Conservation (phyloP, 441 rosid species). For the Euphorbia corollata region DNA sequence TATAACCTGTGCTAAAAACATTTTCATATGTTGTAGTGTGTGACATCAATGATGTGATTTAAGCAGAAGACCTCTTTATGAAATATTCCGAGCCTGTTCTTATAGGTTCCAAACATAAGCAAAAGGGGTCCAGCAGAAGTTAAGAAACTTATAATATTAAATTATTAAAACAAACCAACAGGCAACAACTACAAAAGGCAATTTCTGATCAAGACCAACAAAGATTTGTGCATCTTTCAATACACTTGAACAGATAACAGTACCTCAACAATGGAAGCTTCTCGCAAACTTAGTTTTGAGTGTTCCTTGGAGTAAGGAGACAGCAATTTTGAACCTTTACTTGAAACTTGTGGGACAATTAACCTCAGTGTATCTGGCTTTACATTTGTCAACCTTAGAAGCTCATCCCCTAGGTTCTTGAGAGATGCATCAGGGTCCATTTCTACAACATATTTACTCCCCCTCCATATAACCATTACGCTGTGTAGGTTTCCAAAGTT, state of each 20-base stretch:
- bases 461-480: conserved; percentile 64
- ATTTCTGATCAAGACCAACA: background rate
- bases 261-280: conserved; percentile 55
- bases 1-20: background rate
- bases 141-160: too few relatives aligned
- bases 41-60: background rate
- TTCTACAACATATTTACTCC: conserved; percentile 49
- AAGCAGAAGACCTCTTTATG: background rate
- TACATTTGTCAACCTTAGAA: conserved; percentile 59
- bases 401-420: conserved; percentile 62
- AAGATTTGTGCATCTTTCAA: background rate
- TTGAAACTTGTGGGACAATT: conserved; percentile 48
- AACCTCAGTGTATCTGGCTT: conserved; percentile 70
- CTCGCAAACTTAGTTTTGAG: conserved; percentile 46
- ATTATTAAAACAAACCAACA: background rate
- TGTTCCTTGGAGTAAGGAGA: conserved; percentile 64
- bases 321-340: conserved; percentile 61
- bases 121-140: background rate
- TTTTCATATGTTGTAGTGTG: background rate
- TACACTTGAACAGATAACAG: background rate
- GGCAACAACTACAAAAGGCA: background rate
- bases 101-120: background rate
- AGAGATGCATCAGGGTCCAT: conserved; percentile 47
- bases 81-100: background rate
- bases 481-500: conserved; percentile 28